Conservation (phyloP, 306 rosid species). For the Cucurbita pepo region DNA sequence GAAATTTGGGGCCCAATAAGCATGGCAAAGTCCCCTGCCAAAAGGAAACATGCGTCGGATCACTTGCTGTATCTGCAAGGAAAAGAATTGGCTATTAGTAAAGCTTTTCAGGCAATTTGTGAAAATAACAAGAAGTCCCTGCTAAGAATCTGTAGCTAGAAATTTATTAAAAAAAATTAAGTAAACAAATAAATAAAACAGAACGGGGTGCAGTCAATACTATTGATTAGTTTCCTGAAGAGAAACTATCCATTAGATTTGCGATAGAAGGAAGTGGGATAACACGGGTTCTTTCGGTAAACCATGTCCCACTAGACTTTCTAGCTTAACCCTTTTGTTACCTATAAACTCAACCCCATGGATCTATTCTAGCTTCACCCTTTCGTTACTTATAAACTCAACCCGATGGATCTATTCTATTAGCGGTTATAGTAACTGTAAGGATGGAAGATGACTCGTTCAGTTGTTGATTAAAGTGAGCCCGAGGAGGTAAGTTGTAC, state of each 20-base stretch:
- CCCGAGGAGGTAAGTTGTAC: neutral
- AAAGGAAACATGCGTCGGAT: conserved; percentile 70
- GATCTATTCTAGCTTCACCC: too few species aligned
- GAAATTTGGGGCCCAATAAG: conserved; percentile 94
- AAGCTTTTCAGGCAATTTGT: neutral
- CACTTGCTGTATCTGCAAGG: conserved; percentile 67
- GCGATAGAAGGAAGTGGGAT: neutral
- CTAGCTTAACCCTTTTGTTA: too few species aligned
- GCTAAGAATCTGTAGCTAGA: neutral
- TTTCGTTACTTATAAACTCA: too few species aligned
- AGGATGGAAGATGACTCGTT: too few species aligned
- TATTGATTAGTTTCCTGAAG: neutral
- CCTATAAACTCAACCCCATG: too few species aligned
- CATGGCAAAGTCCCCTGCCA: conserved; percentile 98
- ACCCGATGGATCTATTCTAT: too few species aligned
- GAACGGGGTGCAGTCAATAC: neutral
- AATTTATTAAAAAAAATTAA: neutral
- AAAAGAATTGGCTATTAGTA: neutral
- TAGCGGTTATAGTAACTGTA: too few species aligned
- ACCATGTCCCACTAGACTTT: too few species aligned
- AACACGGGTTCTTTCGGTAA: too few species aligned
- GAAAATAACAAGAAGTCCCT: neutral
- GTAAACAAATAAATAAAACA: neutral
- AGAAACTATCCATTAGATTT: neutral
- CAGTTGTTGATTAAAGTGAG: too few species aligned